Percentiles rank a stretch among this genome's conserved stretches.
Evolutionary conservation across 73 alveolate genomes (phyloP).

Genomic region (Tetrahymena borealis): DNA sequence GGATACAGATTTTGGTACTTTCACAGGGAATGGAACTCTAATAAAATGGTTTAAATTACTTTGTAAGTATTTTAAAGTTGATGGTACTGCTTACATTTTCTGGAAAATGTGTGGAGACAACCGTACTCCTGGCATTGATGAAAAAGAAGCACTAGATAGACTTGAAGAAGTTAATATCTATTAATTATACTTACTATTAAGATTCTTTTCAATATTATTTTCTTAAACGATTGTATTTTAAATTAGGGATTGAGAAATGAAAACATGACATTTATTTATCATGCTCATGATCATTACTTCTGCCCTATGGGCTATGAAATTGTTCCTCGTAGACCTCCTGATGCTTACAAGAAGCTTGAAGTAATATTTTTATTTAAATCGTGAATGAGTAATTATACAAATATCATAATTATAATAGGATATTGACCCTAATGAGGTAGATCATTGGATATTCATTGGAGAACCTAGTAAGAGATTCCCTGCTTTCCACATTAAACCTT

Average conservation of each 20-base stretch:
- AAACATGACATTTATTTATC: conserved; percentile 60
- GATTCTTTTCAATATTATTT: neutral
- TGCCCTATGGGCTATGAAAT: conserved; percentile 79
- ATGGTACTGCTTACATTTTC: conserved; percentile 54
- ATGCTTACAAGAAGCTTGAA: conserved; percentile 40
- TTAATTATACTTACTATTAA: neutral
- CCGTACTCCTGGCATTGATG: conserved; percentile 50
- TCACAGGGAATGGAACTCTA: conserved; percentile 72
- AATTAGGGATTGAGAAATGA: conserved; percentile 45
- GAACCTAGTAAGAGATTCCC: conserved; percentile 61
- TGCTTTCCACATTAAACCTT: conserved; percentile 61
- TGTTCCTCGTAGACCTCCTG: conserved; percentile 57
- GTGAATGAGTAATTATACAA: neutral
- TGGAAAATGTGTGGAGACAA: conserved; percentile 67
- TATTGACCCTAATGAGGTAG: conserved; percentile 40
- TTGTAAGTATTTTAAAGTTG: conserved; percentile 24
- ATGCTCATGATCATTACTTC: conserved; percentile 78
- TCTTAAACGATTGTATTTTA: neutral
- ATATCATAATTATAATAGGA: conserved; percentile 1
- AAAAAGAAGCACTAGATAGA: conserved; percentile 45
- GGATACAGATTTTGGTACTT: conserved; percentile 57
- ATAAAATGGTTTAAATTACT: conserved; percentile 55
- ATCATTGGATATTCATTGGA: conserved; percentile 67
- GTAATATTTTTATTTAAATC: neutral
- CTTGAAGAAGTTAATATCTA: conserved; percentile 4